A percentile compares a stretch with the other conserved stretches of the same genome.
Evolutionary conservation across 768 basidiomycete genomes (phyloP).

Genomic region (Phanerodontia chrysosporium): DNA sequence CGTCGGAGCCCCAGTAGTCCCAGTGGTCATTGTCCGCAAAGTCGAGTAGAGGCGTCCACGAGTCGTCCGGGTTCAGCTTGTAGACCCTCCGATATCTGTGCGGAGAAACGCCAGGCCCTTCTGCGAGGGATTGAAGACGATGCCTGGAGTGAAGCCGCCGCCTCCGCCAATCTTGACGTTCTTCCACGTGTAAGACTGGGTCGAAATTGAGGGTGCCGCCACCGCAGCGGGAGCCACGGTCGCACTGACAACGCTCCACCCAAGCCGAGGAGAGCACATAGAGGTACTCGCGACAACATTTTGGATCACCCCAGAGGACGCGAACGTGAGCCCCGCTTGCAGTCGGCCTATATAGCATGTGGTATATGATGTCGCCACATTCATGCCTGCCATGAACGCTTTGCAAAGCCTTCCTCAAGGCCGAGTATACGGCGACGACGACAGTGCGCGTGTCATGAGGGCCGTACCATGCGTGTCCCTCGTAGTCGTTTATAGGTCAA

Average conservation of each 20-base stretch:
- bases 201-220: constrained; percentile 35
- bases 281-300: neutral
- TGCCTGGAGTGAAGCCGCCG: constrained; percentile 50
- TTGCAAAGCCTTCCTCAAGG: neutral
- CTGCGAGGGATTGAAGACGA: constrained; percentile 56
- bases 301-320: neutral
- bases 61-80: constrained; percentile 53
- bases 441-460: neutral
- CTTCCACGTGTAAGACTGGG: constrained; percentile 56
- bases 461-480: neutral
- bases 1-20: constrained; percentile 41
- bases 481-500: neutral
- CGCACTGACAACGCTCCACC: constrained; percentile 19
- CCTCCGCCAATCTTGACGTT: constrained; percentile 54
- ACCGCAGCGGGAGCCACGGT: constrained; percentile 29
- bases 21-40: constrained; percentile 45
- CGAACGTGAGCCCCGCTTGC: neutral
- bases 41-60: constrained; percentile 62
- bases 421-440: neutral
- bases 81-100: constrained; percentile 68
- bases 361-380: neutral
- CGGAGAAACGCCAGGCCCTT: constrained; percentile 63
- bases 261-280: neutral
- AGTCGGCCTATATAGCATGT: neutral
- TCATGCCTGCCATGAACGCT: neutral